Evolutionary conservation across 192 early-diverging fungal genomes (phyloP).

Genomic region (Mortierella alpina): DNA sequence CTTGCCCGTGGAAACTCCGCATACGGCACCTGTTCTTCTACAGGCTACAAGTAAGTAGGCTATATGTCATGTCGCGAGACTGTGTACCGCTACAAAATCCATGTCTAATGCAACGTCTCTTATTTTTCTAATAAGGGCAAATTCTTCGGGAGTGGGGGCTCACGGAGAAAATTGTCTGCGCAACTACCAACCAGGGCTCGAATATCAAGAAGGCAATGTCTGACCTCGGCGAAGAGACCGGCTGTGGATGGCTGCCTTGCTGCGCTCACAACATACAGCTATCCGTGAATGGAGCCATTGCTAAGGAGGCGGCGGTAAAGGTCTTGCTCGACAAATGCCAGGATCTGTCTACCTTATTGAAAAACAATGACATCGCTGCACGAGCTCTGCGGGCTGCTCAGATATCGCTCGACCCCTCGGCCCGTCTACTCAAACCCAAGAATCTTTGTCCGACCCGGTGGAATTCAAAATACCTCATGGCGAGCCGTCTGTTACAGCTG

Average conservation of each 20-base stretch:
- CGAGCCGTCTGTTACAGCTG: not conserved
- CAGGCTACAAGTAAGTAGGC: not conserved
- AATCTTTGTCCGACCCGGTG: constrained; percentile 7
- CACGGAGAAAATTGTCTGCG: no score
- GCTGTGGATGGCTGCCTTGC: constrained; percentile 6
- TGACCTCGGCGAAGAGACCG: not conserved
- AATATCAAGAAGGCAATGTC: constrained; percentile 4
- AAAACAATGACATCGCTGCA: not conserved
- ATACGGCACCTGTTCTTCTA: not conserved
- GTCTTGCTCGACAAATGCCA: not conserved
- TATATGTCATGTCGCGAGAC: not conserved
- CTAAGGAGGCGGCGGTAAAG: not conserved
- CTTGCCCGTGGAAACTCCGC: not conserved
- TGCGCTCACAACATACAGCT: constrained; percentile 10
- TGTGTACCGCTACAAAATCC: no score
- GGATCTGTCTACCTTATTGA: constrained; percentile 2
- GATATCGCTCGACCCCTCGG: not conserved
- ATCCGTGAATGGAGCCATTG: constrained; percentile 1
- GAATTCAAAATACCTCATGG: constrained; percentile 10
- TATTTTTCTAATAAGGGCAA: no score
- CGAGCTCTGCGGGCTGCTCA: not conserved
- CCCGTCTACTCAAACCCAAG: not conserved
- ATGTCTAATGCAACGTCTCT: no score
- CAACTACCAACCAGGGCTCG: constrained; percentile 2
- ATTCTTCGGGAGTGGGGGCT: no score